These are phyloP conservation scores for Acacia confusa DNA, from an alignment of 306 rosid genomes.

Conservation along the genomic window DNA sequence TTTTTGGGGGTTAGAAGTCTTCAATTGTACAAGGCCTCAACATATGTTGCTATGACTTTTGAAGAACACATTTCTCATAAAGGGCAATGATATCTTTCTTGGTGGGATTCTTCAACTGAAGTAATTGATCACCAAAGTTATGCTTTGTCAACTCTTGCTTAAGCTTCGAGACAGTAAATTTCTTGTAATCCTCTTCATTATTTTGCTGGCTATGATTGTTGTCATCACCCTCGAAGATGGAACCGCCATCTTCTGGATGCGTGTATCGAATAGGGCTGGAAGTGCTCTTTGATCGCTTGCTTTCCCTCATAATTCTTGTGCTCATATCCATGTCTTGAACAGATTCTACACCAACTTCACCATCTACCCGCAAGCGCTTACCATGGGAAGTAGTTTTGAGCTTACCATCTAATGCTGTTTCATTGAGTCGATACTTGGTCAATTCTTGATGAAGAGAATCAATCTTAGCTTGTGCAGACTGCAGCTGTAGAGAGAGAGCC, in stretches of 20 bases:
- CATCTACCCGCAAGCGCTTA: slow-evolving; percentile 73
- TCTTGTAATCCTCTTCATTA: slow-evolving; percentile 69
- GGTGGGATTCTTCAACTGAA: slow-evolving; percentile 72
- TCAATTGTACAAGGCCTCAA: neutral
- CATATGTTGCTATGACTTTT: slow-evolving; percentile 50
- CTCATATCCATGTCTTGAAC: slow-evolving; percentile 69
- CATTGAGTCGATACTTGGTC: slow-evolving; percentile 77
- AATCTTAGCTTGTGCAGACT: slow-evolving; percentile 85
- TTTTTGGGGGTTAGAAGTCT: neutral
- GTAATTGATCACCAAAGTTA: slow-evolving; percentile 80
- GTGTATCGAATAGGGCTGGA: slow-evolving; percentile 44
- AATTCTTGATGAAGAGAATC: slow-evolving; percentile 84
- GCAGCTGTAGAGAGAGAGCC: slow-evolving; percentile 79
- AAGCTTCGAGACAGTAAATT: slow-evolving; percentile 76
- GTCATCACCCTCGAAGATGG: slow-evolving; percentile 67
- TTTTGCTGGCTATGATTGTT: slow-evolving; percentile 72
- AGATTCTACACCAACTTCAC: slow-evolving; percentile 68
- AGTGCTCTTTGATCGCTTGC: slow-evolving; percentile 71
- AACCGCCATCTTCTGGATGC: slow-evolving; percentile 89
- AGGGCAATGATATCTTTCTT: slow-evolving; percentile 77
- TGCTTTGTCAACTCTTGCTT: slow-evolving; percentile 93
- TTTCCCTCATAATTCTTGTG: slow-evolving; percentile 55
- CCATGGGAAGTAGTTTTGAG: slow-evolving; percentile 70
- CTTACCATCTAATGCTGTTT: slow-evolving; percentile 75
- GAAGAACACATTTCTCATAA: slow-evolving; percentile 75